Base-by-base conservation (phyloP, 2,329 filamentous ascomycete species). In the Sarocladium kiliense region DNA sequence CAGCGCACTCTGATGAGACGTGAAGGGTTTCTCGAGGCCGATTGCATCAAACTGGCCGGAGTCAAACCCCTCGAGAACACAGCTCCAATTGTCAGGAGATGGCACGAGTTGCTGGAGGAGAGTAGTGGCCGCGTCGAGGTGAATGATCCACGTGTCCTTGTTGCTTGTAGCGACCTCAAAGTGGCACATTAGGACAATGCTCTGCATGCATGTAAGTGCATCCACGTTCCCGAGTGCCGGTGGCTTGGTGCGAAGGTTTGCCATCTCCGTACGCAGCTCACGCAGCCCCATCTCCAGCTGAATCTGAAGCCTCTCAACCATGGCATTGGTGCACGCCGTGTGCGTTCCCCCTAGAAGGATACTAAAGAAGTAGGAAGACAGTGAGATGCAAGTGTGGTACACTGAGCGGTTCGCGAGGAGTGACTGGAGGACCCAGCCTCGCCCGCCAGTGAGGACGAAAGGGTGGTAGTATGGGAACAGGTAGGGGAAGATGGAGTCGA, bases 381-480 rank as follows among this genome's bases (percentile, higher is more conserved):
- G 72, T 25, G 79, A 78, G 18, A 85, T 70, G 47, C 77, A 75
- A 2, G 79, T 78, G 64, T 85, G 80, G 65, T 79, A 83, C 19
- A 85, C 71, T 1, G 80, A 73, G 58, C 77, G 80, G 66, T 82
- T 84, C 57, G 74, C 77, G 55, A 80, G 74, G 10, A 86, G 70
- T 41, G 82, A 69, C 27, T 79, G 76, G 34, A 86, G 68, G 26
- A 86, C 71, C 84, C 83, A 87, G 25, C 78, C 76, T 50, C 79
- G 76, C 14, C 82, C 83, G n/a, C 80, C 78, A 55, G 79, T 71
- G 3, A 80, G 70, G 5, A 83, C 63, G 2, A 73, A 71, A 1
- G 84, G 83, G 2, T 75, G 75, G 65, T 86, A 86, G 63, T 85
- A 81, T 2, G 84, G 84, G 62, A 82, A 86, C 1, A 86, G 68